Base-by-base conservation (phyloP, 2,329 filamentous ascomycete species). In the Nigrospora sphaerica region DNA sequence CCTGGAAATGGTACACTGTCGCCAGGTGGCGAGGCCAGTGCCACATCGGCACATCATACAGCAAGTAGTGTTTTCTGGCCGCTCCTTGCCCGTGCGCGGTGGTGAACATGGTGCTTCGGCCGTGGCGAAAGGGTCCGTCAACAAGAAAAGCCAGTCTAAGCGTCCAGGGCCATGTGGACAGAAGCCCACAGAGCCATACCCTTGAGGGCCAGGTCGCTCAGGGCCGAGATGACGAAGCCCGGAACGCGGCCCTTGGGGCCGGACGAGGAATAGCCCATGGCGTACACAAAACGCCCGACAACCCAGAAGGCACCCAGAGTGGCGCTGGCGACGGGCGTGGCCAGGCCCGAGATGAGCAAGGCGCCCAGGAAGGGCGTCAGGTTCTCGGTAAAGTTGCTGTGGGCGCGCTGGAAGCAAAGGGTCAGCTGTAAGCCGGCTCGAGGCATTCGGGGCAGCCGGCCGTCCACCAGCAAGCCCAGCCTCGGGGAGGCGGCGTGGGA, bases 351-450 rank as follows among this genome's bases (percentile, higher is more conserved):
- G 54, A 85, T 70, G 49, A 82, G 61, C 12, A 83, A 65, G 19
- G 70, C 64, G 18, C 65, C 69, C 12, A 84, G 57, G 58, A 77
- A 70, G 4, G 77, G 68, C 10, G 73, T 65, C 33, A 78, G 67
- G 64, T 79, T 82, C 69, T 86, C 83, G 52, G 71, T 72, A 65
- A 73, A 85, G 70, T 85, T 84, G 55, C 69, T 65, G 60, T 86
- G 82, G 11, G 79, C 74, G 41, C 78, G 76, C 57, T 83, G 80
- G 13, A 33, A 18, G 23, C 23, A 28, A 28, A 9, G 23, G 5
- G 23, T 28, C 7, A 28, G 23, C 7, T 6, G 23, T 28, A 28
- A 28, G 23, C 23, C 23, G 23, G 23, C 23, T 28, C 7, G 4
- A 7, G 19, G 19, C 7, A 23, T 7, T 23, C 7, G 19, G 19